Percentiles rank a stretch among this genome's conserved stretches.
These are phyloP conservation scores for Austropuccinia psidii DNA, from an alignment of 1,284 basidiomycete species.

Conservation along the genomic window DNA sequence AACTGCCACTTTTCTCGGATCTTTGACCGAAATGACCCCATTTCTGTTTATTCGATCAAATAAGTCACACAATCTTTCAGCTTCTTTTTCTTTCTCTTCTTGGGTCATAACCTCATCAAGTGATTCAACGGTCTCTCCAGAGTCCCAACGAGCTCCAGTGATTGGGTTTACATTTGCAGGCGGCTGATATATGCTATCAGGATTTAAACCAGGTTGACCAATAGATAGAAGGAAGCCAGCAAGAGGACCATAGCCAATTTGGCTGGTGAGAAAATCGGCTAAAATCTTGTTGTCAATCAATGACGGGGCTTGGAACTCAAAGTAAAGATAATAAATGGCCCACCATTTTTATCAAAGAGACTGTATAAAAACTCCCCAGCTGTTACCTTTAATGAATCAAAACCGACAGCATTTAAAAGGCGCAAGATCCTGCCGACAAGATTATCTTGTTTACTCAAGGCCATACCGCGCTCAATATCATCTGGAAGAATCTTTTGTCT, in stretches of 20 bases:
- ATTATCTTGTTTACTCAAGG: slow-evolving; percentile 20
- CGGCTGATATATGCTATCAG: background rate
- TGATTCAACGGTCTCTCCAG: background rate
- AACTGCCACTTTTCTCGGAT: slow-evolving; percentile 41
- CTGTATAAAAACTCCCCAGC: slow-evolving; percentile 1
- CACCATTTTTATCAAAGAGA: slow-evolving; percentile 16
- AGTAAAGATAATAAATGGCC: too few relatives aligned
- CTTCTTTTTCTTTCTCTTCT: slow-evolving; percentile 43
- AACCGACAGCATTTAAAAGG: slow-evolving; percentile 19
- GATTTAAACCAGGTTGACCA: slow-evolving; percentile 10
- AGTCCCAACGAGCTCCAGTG: slow-evolving; percentile 6
- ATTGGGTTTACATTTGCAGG: slow-evolving; percentile 8
- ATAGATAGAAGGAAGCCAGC: slow-evolving; percentile 23
- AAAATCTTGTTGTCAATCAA: too few relatives aligned
- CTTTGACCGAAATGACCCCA: slow-evolving; percentile 48
- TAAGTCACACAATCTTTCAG: slow-evolving; percentile 76
- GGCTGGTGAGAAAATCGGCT: slow-evolving; percentile 16
- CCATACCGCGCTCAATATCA: slow-evolving; percentile 2
- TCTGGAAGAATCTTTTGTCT: slow-evolving; percentile 6
- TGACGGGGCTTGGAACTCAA: too few relatives aligned
- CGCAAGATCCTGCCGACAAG: slow-evolving; percentile 19
- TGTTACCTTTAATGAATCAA: slow-evolving; percentile 6
- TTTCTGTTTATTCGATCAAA: slow-evolving; percentile 76
- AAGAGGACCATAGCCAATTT: slow-evolving; percentile 31
- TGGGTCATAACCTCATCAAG: background rate